A percentile compares a stretch with the other conserved stretches of the same genome.
phyloP scores from a whole-genome alignment of 352 stramenopile genomes.

The Aphanomyces cochlioides region DNA sequence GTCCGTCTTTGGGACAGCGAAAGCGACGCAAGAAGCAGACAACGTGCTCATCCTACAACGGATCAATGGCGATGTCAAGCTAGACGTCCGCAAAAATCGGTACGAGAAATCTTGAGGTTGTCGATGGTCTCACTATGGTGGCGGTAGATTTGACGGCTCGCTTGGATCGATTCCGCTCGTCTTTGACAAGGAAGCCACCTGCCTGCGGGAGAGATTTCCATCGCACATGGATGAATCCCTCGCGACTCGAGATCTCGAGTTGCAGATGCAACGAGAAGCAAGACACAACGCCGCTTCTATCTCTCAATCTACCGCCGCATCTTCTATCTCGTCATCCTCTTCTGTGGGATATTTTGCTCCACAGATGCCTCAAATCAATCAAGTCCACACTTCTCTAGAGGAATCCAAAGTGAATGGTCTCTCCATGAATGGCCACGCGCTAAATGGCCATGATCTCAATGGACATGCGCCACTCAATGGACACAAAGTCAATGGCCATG shows the following conservation, averaged over 20 bases:
- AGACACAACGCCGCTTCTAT: neutral
- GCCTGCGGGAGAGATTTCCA: conserved; percentile 59
- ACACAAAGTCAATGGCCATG: conserved; percentile 26
- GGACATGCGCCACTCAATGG: conserved; percentile 5
- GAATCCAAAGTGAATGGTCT: too few relatives aligned
- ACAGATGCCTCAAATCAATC: too few relatives aligned
- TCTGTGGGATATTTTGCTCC: too few relatives aligned
- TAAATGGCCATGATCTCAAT: too few relatives aligned
- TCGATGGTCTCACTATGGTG: neutral
- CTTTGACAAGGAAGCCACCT: conserved; percentile 74
- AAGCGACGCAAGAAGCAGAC: conserved; percentile 99
- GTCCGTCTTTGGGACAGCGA: conserved; percentile 97
- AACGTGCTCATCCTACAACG: conserved; percentile 99
- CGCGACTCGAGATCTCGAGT: conserved; percentile 64
- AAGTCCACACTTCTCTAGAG: too few relatives aligned
- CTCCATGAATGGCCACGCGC: too few relatives aligned
- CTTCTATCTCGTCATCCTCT: too few relatives aligned
- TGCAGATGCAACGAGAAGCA: conserved; percentile 53
- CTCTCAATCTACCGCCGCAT: too few relatives aligned
- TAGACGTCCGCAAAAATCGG: conserved; percentile 97
- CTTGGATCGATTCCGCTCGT: conserved; percentile 82
- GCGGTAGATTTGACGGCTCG: conserved; percentile 75
- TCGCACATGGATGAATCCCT: conserved; percentile 67
- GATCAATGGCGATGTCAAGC: conserved; percentile 80
- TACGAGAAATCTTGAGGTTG: neutral